Base-by-base conservation (phyloP, 2,329 filamentous ascomycete genomes). In the Colletotrichum chlorophyti region DNA sequence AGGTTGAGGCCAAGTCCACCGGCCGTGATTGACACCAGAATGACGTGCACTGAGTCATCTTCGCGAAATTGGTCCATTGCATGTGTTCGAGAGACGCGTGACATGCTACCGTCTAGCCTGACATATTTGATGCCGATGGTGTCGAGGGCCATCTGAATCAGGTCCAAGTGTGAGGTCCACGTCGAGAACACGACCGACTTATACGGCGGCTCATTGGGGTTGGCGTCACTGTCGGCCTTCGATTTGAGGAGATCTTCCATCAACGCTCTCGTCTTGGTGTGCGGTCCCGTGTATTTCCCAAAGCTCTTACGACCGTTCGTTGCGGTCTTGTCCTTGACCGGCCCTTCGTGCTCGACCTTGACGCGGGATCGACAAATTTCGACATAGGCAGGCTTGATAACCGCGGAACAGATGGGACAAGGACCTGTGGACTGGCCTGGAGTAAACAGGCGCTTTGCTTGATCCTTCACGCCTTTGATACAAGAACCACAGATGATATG, bases 161-260 rank as follows among this genome's bases (percentile, higher is more conserved):
- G 84, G 70, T 98, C 93, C 14, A 99, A 85, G 70, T 98, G 93
- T 0, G 90, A 89, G 0, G 95, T 98, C 93, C 95, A 98, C n/a
- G 88, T 89, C 0, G 93, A 97, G 74, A 98, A 98, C 6, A 99
- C 87, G 12, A 99, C 93, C 23, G 91, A 95, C 72, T 97, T 98
- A 74, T 91, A 90, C 0, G 93, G 93, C 1, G 86, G 83, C 68
- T 93, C 85, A 10, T 83, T 76, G 0, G 86, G 84, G 9, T 84
- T 78, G 0, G 76, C 76, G 32, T 83, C 80, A 59, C 86, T 91
- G 69, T 88, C 84, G 1, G 79, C 78, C 55, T 86, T 85, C 48
- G 86, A 85, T 47, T 81, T 78, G 1, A 90, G 73, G 7, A 99
- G 83, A 62, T 91, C 87, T n/a, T 88, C 79, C 0, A 99, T 69